phyloP scores from a whole-genome alignment of 2,329 filamentous ascomycete species.

The Polychaeton citri region DNA sequence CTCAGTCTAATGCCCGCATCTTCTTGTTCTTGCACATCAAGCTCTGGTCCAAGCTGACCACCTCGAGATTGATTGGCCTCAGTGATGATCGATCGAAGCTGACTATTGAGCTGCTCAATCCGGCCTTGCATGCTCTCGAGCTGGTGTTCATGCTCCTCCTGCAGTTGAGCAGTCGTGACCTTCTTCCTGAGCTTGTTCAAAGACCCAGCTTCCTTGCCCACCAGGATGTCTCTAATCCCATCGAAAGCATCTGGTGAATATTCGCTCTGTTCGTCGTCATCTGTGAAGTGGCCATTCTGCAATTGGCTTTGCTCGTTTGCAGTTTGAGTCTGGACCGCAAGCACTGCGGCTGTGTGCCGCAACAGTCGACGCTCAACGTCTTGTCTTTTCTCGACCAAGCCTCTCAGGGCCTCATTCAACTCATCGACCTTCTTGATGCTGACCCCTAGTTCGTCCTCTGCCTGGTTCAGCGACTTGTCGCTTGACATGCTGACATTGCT shows the following conservation, averaged over 20 bases:
- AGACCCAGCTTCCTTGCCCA: slow-evolving; percentile 9
- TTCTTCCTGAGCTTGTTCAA: slow-evolving; percentile 7
- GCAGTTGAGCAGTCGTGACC: slow-evolving; percentile 9
- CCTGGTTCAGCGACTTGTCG: slow-evolving; percentile 38
- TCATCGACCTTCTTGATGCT: slow-evolving; percentile 77
- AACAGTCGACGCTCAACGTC: slow-evolving; percentile 63
- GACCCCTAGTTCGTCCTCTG: slow-evolving; percentile 59
- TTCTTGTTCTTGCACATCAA: slow-evolving; percentile 5
- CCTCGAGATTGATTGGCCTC: slow-evolving; percentile 16
- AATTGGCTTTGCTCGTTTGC: slow-evolving; percentile 11
- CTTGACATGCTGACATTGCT: slow-evolving; percentile 20
- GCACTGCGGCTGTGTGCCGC: slow-evolving; percentile 81
- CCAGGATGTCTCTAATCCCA: slow-evolving; percentile 20
- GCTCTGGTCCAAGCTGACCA: slow-evolving; percentile 10
- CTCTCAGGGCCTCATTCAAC: slow-evolving; percentile 65
- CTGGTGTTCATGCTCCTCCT: slow-evolving; percentile 17
- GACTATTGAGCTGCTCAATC: slow-evolving; percentile 19
- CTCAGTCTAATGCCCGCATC: slow-evolving; percentile 9
- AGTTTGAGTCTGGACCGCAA: slow-evolving; percentile 73
- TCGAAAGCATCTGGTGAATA: slow-evolving; percentile 42
- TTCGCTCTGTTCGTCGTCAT: slow-evolving; percentile 9
- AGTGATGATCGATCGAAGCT: slow-evolving; percentile 17
- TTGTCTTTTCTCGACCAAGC: slow-evolving; percentile 63
- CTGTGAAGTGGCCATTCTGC: slow-evolving; percentile 3
- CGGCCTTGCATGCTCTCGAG: slow-evolving; percentile 17